Conservation (phyloP, 1,284 basidiomycete species). For the Cutaneotrichosporon curvatum region DNA sequence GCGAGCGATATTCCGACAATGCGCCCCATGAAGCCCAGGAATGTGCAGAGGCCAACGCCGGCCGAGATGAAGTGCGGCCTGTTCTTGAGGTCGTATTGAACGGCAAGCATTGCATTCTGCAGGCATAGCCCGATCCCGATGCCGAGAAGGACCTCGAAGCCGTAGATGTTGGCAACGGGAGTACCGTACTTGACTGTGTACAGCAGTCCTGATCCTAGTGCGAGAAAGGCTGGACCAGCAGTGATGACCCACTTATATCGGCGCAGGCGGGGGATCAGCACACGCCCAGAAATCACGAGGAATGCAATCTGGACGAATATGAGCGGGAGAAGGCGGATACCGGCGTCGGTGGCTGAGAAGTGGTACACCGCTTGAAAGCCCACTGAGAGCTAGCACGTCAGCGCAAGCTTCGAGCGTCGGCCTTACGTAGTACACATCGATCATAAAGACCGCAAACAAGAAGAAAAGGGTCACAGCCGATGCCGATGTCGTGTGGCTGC, state of each 20-base stretch:
- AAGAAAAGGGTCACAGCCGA: slow-evolving; percentile 5
- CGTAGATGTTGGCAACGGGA: slow-evolving; percentile 29
- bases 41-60: slow-evolving; percentile 33
- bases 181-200: slow-evolving; percentile 34
- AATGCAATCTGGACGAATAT: slow-evolving; percentile 41
- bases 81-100: slow-evolving; percentile 38
- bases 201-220: slow-evolving; percentile 36
- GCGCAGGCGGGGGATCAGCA: slow-evolving; percentile 34
- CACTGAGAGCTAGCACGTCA: slow-evolving; percentile 37
- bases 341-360: slow-evolving; percentile 40
- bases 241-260: slow-evolving; percentile 41
- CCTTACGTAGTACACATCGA: slow-evolving; percentile 37
- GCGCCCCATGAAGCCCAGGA: slow-evolving; percentile 39
- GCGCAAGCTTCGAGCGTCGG: neutral
- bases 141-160: slow-evolving; percentile 40
- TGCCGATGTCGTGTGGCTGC: slow-evolving; percentile 34
- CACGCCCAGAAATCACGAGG: slow-evolving; percentile 35
- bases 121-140: slow-evolving; percentile 38
- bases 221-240: slow-evolving; percentile 33
- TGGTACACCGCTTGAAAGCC: slow-evolving; percentile 40
- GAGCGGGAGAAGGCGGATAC: slow-evolving; percentile 40
- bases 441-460: slow-evolving; percentile 41
- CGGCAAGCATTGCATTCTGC: slow-evolving; percentile 40
- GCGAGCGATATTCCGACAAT: slow-evolving; percentile 43
- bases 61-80: slow-evolving; percentile 38